Percentiles rank a stretch among this genome's conserved stretches.
These are phyloP conservation scores for Eutypa lata DNA, from an alignment of 2,329 filamentous ascomycete genomes.

Conservation along the genomic window DNA sequence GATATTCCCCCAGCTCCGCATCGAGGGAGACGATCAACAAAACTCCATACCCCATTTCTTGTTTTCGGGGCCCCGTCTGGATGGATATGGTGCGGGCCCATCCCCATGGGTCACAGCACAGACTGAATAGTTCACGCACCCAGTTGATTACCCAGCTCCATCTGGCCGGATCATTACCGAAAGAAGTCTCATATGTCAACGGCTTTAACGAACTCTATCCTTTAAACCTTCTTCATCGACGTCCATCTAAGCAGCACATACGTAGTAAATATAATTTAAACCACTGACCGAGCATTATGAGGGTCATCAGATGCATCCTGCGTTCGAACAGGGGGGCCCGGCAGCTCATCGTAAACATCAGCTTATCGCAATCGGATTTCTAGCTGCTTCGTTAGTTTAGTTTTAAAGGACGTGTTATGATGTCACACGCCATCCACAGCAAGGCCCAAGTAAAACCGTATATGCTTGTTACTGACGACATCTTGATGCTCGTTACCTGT, in stretches of 20 bases:
- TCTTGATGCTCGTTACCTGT: background rate
- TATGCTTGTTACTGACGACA: background rate
- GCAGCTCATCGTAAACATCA: no score
- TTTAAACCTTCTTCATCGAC: no score
- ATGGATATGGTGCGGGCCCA: background rate
- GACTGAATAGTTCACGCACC: background rate
- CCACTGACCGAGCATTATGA: background rate
- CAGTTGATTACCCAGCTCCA: background rate
- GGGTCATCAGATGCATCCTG: background rate
- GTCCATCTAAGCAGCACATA: no score
- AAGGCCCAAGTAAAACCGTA: no score
- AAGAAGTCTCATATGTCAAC: background rate
- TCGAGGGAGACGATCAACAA: background rate
- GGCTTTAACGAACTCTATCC: no score
- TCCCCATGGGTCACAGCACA: background rate
- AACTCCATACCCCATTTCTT: background rate
- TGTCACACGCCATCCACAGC: background rate
- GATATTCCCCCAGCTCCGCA: background rate
- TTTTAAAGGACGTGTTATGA: background rate
- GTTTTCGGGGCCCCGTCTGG: background rate
- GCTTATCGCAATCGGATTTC: no score
- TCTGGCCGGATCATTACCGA: background rate
- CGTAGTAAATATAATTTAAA: background rate
- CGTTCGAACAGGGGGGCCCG: background rate
- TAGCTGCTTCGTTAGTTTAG: no score